These are phyloP conservation scores for Daphne laureola DNA, from an alignment of 441 rosid genomes.

Conservation along the genomic window DNA sequence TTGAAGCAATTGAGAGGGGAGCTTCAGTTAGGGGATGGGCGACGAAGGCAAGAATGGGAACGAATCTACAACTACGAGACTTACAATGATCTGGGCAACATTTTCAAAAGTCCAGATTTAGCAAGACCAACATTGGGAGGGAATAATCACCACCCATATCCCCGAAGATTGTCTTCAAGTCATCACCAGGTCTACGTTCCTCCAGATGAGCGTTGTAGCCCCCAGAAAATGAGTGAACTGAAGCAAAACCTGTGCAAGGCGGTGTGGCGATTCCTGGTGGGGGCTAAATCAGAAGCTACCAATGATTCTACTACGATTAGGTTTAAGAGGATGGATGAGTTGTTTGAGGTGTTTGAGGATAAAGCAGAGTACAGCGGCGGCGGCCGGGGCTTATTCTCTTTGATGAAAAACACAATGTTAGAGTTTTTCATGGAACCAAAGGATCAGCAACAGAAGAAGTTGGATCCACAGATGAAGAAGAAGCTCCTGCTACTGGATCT, in stretches of 20 bases:
- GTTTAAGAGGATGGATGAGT: background rate
- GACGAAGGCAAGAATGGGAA: slow-evolving; percentile 46
- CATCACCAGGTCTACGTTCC: slow-evolving; percentile 34
- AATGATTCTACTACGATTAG: too few species aligned
- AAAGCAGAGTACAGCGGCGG: slow-evolving; percentile 18
- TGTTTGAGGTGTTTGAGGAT: background rate
- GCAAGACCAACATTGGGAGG: slow-evolving; percentile 45
- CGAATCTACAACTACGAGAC: slow-evolving; percentile 45
- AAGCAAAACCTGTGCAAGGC: slow-evolving; percentile 28
- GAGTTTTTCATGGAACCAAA: slow-evolving; percentile 29
- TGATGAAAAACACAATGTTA: slow-evolving; percentile 21
- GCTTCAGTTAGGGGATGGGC: too few species aligned
- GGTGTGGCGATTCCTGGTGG: slow-evolving; percentile 21
- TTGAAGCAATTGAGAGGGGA: slow-evolving; percentile 40
- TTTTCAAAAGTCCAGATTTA: slow-evolving; percentile 24
- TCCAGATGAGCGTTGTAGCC: slow-evolving; percentile 46
- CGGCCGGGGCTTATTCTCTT: slow-evolving; percentile 21
- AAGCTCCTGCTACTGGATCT: slow-evolving; percentile 26
- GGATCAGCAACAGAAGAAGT: slow-evolving; percentile 14
- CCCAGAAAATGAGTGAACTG: slow-evolving; percentile 31
- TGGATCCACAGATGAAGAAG: slow-evolving; percentile 16
- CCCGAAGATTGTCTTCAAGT: slow-evolving; percentile 45
- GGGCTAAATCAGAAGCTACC: slow-evolving; percentile 22
- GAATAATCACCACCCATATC: slow-evolving; percentile 38
- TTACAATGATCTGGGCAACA: slow-evolving; percentile 49